Evolutionary conservation across 2,329 filamentous ascomycete species (phyloP).

Genomic region (Aspergillus sp.): DNA sequence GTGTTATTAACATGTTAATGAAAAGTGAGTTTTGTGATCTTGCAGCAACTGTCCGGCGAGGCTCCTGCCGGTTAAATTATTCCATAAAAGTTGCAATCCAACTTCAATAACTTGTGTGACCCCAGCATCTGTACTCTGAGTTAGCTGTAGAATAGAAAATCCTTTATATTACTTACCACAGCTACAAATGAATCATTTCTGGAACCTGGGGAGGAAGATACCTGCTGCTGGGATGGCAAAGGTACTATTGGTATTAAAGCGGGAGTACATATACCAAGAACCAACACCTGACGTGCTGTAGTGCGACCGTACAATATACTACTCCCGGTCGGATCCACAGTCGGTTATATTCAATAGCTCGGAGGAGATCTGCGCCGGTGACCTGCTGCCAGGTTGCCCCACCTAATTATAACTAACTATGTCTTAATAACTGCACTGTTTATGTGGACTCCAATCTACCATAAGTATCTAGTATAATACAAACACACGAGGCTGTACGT

Average conservation of each 20-base stretch:
- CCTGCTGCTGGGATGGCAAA: neutral
- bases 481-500: neutral
- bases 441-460: neutral
- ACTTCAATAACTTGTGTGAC: neutral
- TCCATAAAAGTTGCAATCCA: neutral
- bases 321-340: neutral
- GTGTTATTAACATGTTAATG: neutral
- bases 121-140: neutral
- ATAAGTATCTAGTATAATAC: neutral
- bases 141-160: conserved; percentile 5
- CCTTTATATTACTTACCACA: conserved; percentile 5
- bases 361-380: neutral
- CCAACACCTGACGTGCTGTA: neutral
- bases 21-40: neutral
- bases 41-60: neutral
- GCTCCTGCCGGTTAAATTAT: neutral
- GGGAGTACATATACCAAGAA: neutral
- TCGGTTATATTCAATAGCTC: neutral
- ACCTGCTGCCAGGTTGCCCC: neutral
- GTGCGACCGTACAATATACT: neutral
- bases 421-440: neutral
- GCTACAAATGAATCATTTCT: conserved; percentile 14
- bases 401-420: neutral
- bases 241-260: neutral
- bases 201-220: conserved; percentile 10